phyloP scores from a whole-genome alignment of 257 asterid species.

The Solanum medicagineum region DNA sequence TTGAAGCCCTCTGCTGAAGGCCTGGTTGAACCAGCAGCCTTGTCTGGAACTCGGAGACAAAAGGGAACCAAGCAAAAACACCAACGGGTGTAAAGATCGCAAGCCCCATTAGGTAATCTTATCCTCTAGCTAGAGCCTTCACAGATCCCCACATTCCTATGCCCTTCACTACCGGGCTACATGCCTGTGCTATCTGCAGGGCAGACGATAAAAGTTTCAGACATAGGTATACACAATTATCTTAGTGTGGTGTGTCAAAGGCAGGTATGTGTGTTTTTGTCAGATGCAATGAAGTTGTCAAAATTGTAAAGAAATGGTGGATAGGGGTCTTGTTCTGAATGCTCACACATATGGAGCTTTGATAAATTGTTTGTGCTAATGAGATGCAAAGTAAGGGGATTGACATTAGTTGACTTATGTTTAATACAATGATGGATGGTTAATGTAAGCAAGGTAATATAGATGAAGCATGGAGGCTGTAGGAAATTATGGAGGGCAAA shows the following conservation, averaged over 20 bases:
- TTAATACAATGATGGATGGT: slow-evolving; percentile 78
- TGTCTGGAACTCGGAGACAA: slow-evolving; percentile 77
- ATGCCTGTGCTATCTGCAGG: too few species aligned
- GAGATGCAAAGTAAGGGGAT: slow-evolving; percentile 83
- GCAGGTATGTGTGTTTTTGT: background rate
- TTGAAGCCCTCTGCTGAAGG: slow-evolving; percentile 96
- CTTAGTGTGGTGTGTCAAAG: background rate
- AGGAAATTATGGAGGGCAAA: slow-evolving; percentile 50
- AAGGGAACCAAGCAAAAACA: slow-evolving; percentile 88
- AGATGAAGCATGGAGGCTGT: slow-evolving; percentile 56
- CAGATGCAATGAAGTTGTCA: background rate
- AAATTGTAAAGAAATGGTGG: slow-evolving; percentile 24
- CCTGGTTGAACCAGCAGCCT: slow-evolving; percentile 89
- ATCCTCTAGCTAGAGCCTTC: slow-evolving; percentile 82
- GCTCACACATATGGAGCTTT: slow-evolving; percentile 65
- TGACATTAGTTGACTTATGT: slow-evolving; percentile 44
- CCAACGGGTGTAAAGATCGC: slow-evolving; percentile 59
- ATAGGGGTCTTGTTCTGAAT: slow-evolving; percentile 53
- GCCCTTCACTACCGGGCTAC: too few species aligned
- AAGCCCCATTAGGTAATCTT: slow-evolving; percentile 32
- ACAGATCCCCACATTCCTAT: slow-evolving; percentile 68
- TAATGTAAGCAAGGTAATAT: slow-evolving; percentile 74
- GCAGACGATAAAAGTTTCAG: too few species aligned
- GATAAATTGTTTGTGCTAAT: slow-evolving; percentile 49
- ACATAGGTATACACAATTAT: too few species aligned